Evolutionary conservation across 176 grass and related monocot genomes (phyloP).

Genomic region (Microstegium vimineum): DNA sequence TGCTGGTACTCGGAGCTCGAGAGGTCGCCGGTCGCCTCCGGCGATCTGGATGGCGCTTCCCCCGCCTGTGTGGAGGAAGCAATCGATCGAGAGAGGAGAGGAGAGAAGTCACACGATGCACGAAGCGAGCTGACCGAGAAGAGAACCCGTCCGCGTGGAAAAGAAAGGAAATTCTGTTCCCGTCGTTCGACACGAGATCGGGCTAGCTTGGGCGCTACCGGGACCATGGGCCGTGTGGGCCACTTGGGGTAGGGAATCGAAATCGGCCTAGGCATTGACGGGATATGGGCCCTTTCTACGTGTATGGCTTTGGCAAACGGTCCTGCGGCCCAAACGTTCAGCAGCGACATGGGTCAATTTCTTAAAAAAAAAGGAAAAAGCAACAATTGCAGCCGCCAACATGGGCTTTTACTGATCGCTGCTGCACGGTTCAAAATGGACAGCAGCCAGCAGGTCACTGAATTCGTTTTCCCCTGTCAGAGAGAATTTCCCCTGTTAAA

Average conservation of each 20-base stretch:
- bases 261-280: background rate
- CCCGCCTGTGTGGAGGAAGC: background rate
- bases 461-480: no score
- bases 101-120: background rate
- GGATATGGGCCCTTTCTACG: background rate
- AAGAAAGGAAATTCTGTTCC: background rate
- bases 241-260: background rate
- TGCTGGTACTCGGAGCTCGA: background rate
- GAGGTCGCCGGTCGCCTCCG: background rate
- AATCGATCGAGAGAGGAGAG: background rate
- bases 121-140: background rate
- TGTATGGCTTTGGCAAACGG: background rate
- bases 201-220: background rate
- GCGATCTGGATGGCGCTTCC: constrained; percentile 7
- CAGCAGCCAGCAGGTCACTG: background rate
- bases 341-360: no score
- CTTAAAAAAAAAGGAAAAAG: no score
- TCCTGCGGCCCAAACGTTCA: background rate
- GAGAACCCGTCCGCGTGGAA: background rate
- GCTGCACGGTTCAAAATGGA: no score
- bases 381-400: no score
- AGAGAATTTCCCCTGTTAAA: no score
- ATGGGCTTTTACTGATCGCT: background rate
- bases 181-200: background rate
- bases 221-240: background rate